Conservation (phyloP, 2,329 filamentous ascomycete species). For the Trichoderma sp. region DNA sequence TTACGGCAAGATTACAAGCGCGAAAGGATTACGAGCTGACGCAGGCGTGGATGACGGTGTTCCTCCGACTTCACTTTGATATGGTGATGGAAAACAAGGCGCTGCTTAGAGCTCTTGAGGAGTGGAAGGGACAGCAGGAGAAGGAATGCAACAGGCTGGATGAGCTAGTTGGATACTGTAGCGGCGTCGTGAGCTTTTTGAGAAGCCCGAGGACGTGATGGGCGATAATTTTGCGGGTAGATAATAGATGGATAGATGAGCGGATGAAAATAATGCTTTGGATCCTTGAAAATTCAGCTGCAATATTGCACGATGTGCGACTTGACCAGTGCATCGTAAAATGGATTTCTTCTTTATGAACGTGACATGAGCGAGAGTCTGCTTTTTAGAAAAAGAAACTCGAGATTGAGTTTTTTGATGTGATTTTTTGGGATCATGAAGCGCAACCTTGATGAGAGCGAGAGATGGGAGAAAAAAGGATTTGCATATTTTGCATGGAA, state of each 20-base stretch:
- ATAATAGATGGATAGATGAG: not conserved
- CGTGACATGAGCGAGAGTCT: too few relatives aligned
- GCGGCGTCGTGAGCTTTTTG: constrained; percentile 80
- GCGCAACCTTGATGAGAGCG: too few relatives aligned
- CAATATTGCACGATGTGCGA: too few relatives aligned
- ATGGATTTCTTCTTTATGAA: too few relatives aligned
- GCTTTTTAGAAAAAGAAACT: too few relatives aligned
- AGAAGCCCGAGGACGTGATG: constrained; percentile 55
- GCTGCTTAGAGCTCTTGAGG: constrained; percentile 57
- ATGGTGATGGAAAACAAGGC: constrained; percentile 48
- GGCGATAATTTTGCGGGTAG: not conserved
- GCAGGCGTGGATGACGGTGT: constrained; percentile 97
- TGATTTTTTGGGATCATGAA: too few relatives aligned
- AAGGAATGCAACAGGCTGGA: constrained; percentile 68
- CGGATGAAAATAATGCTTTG: not conserved
- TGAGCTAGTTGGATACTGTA: constrained; percentile 79
- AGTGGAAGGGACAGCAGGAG: constrained; percentile 72
- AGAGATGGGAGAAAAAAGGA: too few relatives aligned
- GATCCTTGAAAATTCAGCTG: not conserved
- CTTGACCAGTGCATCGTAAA: too few relatives aligned
- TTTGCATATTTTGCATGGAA: too few relatives aligned
- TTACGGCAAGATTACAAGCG: constrained; percentile 66
- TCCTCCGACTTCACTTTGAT: constrained; percentile 73
- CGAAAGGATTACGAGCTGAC: constrained; percentile 87
- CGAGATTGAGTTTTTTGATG: too few relatives aligned